These are phyloP conservation scores for Plantago ovata DNA, from an alignment of 257 asterid species.

Conservation along the genomic window DNA sequence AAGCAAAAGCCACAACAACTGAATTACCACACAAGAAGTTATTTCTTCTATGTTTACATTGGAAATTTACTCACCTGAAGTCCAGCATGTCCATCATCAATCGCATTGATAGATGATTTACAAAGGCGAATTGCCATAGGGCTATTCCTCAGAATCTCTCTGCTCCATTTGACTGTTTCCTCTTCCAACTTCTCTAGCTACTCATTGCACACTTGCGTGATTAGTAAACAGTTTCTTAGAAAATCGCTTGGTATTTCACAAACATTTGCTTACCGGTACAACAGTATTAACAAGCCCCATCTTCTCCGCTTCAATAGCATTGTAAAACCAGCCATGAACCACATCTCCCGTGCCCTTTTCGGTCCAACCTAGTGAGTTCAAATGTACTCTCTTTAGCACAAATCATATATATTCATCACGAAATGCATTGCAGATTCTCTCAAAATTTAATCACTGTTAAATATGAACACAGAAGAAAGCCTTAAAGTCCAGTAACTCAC, in stretches of 20 bases:
- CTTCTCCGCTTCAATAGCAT: conserved; percentile 80
- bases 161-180: conserved; percentile 87
- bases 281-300: conserved; percentile 94
- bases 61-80: conserved; percentile 62
- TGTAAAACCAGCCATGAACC: conserved; percentile 83
- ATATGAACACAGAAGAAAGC: too few species aligned
- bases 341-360: conserved; percentile 88
- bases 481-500: conserved; percentile 30
- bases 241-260: neutral
- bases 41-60: neutral
- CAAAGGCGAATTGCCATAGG: conserved; percentile 84
- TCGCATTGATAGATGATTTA: conserved; percentile 89
- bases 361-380: conserved; percentile 62
- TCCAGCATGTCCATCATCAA: conserved; percentile 92
- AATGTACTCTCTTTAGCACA: too few species aligned
- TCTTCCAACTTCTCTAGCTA: conserved; percentile 73
- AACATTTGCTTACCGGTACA: conserved; percentile 59
- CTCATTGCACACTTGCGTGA: neutral
- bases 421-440: too few species aligned
- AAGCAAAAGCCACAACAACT: neutral
- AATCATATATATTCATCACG: too few species aligned
- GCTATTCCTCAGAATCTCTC: conserved; percentile 88
- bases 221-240: neutral
- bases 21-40: neutral
- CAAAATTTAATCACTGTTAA: too few species aligned